Evolutionary conservation across 192 early-diverging fungal species (phyloP), one percentile per base, ranked within the genome.

Genomic region (Ramicandelaber brevisporus): DNA sequence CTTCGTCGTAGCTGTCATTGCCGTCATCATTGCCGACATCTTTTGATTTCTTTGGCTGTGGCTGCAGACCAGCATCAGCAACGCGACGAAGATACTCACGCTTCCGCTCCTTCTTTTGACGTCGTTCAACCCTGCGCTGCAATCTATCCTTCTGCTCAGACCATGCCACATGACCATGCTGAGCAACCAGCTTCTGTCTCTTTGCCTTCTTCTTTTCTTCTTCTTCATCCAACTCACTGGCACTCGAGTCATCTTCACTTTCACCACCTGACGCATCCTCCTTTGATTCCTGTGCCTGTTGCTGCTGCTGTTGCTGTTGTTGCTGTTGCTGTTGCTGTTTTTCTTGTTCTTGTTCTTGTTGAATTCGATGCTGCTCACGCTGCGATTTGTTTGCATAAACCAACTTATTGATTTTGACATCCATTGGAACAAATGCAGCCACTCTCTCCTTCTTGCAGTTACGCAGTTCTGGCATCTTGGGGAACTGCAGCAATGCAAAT

Each of bases 381-480:
- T 18, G 26, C 4, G 17, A 4, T 11, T 24, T 25, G 25, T 32
- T 27, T 14, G 22, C 26, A 8, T 27, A 20, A 4, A 25, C 29
- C 5, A 40, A 55, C 25, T 48, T 42, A 43, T 53, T 44, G 24
- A 59, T 42, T 13, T 61, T 48, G 1, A 44, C 43, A 3, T 50
- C 49, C 14, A 44, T 50, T 12, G 46, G 34, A 21, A 46, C 58
- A 2, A 66, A 46, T 24, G 43, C 44, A 5, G 29, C 45, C 6
- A 44, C 20, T 10, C 63, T 51, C 25, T 41, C 49, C 20, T 53
- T 56, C 41, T 63, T 66, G 18, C 43, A 41, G 35, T 43, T 49
- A 6, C 44, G 44, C 25, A 97, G 44, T 53, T 95, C 92, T 2
- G 87, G 83, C 83, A 98, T 87, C 34, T 75, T 86, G 9, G 92